A percentile compares a stretch with the other conserved stretches of the same genome.
Evolutionary conservation across 805 yeast species (phyloP).

Genomic region (Kazachstania bromeliacearum): DNA sequence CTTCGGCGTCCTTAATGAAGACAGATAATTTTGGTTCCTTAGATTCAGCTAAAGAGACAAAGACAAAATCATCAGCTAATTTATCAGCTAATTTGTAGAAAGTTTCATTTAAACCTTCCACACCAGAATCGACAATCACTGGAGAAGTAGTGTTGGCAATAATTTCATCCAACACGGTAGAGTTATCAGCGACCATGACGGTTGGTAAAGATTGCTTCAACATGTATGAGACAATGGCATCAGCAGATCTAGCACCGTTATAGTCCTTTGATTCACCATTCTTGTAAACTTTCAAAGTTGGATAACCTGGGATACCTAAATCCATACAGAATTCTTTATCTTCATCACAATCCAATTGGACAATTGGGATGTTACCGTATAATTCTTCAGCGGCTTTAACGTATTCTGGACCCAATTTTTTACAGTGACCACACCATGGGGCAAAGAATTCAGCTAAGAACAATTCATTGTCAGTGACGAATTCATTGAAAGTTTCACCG

Average conservation of each 20-base stretch:
- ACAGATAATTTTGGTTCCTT: slow-evolving; percentile 25
- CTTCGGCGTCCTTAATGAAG: slow-evolving; percentile 23
- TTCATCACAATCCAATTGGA: slow-evolving; percentile 79
- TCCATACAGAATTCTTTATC: slow-evolving; percentile 61
- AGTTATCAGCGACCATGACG: slow-evolving; percentile 41
- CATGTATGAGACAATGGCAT: slow-evolving; percentile 71
- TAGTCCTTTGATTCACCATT: slow-evolving; percentile 50
- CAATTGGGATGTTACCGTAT: slow-evolving; percentile 54
- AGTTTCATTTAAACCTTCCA: slow-evolving; percentile 39
- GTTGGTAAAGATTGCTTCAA: slow-evolving; percentile 73
- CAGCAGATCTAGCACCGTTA: slow-evolving; percentile 77
- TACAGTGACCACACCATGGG: slow-evolving; percentile 98
- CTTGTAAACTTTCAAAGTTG: slow-evolving; percentile 71
- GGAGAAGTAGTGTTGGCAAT: slow-evolving; percentile 35
- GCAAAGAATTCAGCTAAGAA: slow-evolving; percentile 85
- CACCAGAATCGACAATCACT: slow-evolving; percentile 48
- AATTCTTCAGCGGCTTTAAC: slow-evolving; percentile 67
- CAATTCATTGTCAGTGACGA: slow-evolving; percentile 62
- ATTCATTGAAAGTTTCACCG: slow-evolving; percentile 52
- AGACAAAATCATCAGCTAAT: slow-evolving; percentile 54
- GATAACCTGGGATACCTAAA: slow-evolving; percentile 70
- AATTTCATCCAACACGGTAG: slow-evolving; percentile 42
- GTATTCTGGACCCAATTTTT: slow-evolving; percentile 74
- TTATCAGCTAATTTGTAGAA: slow-evolving; percentile 52
- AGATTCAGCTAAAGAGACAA: slow-evolving; percentile 38